phyloP scores from a whole-genome alignment of 495 filamentous ascomycete genomes.

The Recurvomyces mirabilis region DNA sequence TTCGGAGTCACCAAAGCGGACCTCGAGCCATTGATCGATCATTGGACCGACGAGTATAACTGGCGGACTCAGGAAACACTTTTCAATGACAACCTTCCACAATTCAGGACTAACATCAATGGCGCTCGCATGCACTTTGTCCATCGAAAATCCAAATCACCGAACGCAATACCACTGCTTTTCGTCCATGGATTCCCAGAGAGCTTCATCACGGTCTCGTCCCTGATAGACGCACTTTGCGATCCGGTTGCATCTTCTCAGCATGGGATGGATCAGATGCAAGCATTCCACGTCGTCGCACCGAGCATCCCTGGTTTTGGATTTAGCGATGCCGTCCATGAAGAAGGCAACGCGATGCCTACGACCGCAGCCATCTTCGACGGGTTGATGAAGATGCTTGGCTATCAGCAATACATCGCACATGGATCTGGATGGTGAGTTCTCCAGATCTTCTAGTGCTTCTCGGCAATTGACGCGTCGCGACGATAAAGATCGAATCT shows the following conservation, averaged over 20 bases:
- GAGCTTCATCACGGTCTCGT: slow-evolving; percentile 27
- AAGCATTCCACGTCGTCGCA: slow-evolving; percentile 31
- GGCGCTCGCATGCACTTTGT: slow-evolving; percentile 31
- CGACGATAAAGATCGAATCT: too few species aligned
- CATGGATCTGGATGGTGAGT: slow-evolving; percentile 31
- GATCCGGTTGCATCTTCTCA: slow-evolving; percentile 21
- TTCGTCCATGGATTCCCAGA: slow-evolving; percentile 31
- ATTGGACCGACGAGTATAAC: slow-evolving; percentile 45
- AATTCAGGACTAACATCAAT: slow-evolving; percentile 46
- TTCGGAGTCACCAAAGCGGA: slow-evolving; percentile 29
- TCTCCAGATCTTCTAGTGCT: not conserved
- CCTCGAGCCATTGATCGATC: slow-evolving; percentile 31
- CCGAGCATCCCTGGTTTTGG: slow-evolving; percentile 33
- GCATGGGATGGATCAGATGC: slow-evolving; percentile 6
- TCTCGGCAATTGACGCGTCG: too few species aligned
- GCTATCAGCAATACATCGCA: slow-evolving; percentile 29
- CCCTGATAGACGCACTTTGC: slow-evolving; percentile 28
- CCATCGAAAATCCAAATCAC: slow-evolving; percentile 25
- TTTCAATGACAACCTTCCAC: slow-evolving; percentile 45
- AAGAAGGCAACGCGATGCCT: slow-evolving; percentile 26
- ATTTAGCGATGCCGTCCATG: slow-evolving; percentile 29
- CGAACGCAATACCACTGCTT: slow-evolving; percentile 30
- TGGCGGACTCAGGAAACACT: slow-evolving; percentile 47
- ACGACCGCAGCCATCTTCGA: slow-evolving; percentile 28
- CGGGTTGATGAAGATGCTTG: slow-evolving; percentile 28